Evolutionary conservation across 1,284 basidiomycete species (phyloP), one percentile per base, ranked within the genome.

Genomic region (Phenoliferia sp.): DNA sequence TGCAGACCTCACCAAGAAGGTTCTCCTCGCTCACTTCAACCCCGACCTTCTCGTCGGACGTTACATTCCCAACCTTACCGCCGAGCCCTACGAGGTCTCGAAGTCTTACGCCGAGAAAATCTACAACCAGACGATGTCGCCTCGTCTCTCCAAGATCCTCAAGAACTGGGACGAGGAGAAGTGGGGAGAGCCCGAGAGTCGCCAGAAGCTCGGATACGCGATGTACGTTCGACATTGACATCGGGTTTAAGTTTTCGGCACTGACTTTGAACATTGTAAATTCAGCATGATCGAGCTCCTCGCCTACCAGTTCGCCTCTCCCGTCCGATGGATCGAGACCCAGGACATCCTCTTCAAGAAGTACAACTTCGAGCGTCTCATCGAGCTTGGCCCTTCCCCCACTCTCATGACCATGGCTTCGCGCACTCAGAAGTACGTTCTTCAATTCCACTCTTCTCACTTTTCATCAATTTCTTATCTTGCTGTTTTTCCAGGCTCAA

Each of bases 251-350:
- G n/a, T n/a, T n/a, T n/a, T n/a, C n/a, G n/a, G n/a, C n/a, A n/a
- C n/a, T n/a, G n/a, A n/a, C n/a, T n/a, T n/a, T n/a, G 3, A 26
- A 19, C 19, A 19, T n/a, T 3, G 6, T 54, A 0, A 22, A 15
- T 29, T 16, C 63, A 70, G 69, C 75, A 87, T 99, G 69, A 93
- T 97, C 74, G 95, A 98, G 80, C 86, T 98, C 64, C 85, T 99
- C 56, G 93, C 95, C 19, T 98, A 98, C 79, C 95, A 99, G 79
- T 94, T 94, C 75, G 79, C 79, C 26, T 79, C 93, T 3, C 93
- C 94, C 16, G 94, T 99, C 32, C 88, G 94, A 65, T 98, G 95
- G 95, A 99, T 99, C 77, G 91, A 98, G 82, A 99, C 95, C 0
- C 95, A 98, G 78, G 95, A 99, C 77, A 86, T 92, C 58, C 85